Evolutionary conservation across 345 rosid species (phyloP).

Genomic region (Dimocarpus longan): DNA sequence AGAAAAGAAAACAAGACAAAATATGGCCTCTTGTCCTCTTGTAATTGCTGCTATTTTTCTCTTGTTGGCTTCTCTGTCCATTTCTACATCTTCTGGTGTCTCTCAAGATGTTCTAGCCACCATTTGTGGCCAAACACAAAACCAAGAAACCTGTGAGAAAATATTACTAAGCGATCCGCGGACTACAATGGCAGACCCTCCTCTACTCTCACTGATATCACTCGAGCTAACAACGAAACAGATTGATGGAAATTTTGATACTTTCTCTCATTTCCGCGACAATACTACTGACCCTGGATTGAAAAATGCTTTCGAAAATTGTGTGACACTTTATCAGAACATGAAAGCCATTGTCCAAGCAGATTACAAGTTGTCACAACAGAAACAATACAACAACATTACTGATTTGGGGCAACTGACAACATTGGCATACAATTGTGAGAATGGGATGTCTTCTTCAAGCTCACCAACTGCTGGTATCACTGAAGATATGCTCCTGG

Average conservation of each 20-base stretch:
- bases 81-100: constrained; percentile 13
- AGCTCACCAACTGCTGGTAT: constrained; percentile 13
- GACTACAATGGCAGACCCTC: constrained; percentile 24
- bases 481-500: constrained; percentile 37
- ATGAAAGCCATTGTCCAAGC: constrained; percentile 15
- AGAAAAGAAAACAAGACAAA: background rate
- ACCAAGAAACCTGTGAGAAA: constrained; percentile 25
- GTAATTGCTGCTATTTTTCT: background rate
- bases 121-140: constrained; percentile 30
- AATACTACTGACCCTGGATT: constrained; percentile 1
- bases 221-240: constrained; percentile 22
- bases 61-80: background rate
- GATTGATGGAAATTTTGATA: background rate
- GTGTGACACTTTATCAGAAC: constrained; percentile 18
- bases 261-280: background rate
- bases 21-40: background rate
- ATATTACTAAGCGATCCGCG: constrained; percentile 25
- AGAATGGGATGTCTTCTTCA: constrained; percentile 27
- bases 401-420: constrained; percentile 10
- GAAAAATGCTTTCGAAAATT: background rate
- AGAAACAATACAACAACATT: constrained; percentile 22
- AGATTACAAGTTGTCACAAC: constrained; percentile 17
- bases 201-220: constrained; percentile 29
- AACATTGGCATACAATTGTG: constrained; percentile 23
- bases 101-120: constrained; percentile 16